A percentile compares a stretch with the other conserved stretches of the same genome.
These are phyloP conservation scores for Calonectria crousiana DNA, from an alignment of 2,329 filamentous ascomycete genomes.

Conservation along the genomic window DNA sequence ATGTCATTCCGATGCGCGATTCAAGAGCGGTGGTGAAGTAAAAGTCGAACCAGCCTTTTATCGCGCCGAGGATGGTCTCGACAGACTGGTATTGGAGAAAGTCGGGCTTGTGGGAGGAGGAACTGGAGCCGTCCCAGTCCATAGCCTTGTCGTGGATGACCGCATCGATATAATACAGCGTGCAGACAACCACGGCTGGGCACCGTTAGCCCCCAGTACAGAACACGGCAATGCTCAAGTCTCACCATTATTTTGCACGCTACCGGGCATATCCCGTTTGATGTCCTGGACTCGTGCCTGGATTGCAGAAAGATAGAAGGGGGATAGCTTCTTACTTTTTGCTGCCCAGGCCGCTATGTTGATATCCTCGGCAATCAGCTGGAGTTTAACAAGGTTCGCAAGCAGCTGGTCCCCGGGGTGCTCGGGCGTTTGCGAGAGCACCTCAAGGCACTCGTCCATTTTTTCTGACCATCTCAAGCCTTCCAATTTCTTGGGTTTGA, in stretches of 20 bases:
- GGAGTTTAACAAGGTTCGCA: neutral
- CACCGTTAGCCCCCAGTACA: neutral
- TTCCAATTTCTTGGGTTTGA: neutral
- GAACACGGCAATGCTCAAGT: too few species aligned
- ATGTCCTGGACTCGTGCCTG: neutral
- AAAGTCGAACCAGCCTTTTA: neutral
- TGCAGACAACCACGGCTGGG: neutral
- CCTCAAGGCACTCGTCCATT: neutral
- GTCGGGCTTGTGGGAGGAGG: neutral
- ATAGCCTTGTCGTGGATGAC: neutral
- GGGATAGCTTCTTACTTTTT: neutral
- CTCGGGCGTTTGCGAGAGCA: neutral
- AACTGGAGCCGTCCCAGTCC: neutral
- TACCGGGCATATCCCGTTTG: neutral
- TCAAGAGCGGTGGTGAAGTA: neutral
- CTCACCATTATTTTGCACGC: neutral
- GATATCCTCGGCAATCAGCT: neutral
- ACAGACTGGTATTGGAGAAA: neutral
- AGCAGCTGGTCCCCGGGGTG: neutral
- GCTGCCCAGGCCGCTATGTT: neutral
- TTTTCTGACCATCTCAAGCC: neutral
- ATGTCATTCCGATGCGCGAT: neutral
- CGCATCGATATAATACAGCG: neutral
- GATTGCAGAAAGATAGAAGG: neutral
- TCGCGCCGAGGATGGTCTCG: neutral